Base-by-base conservation (phyloP, 2,329 filamentous ascomycete genomes). In the Blastomyces silverae region DNA sequence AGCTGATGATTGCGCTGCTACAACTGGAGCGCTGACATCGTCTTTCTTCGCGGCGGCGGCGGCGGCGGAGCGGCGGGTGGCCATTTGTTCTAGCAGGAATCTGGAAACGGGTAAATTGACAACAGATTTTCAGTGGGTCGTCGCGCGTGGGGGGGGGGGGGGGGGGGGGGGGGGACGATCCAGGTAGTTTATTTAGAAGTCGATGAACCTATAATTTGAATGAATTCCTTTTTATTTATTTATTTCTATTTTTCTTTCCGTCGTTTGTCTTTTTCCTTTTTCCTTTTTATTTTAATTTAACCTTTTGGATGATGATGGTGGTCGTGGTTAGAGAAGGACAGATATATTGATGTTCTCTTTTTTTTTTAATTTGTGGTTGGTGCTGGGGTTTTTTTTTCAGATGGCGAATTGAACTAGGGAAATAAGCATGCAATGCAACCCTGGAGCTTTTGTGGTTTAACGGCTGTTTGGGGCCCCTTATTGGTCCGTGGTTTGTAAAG, bases 11-110 rank as follows among this genome's bases (percentile, higher is more conserved):
- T 37, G 53, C 28, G 53, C 17, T 8, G 25, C 15, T n/a, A 20
- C 53, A 7, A n/a, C 31, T 37, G 20, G 22, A 55, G 28, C 65
- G 77, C 76, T 65, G 74, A 67, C 37, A 71, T 68, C 5, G 66
- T 68, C 10, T 37, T 64, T 48, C 20, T 46, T 61, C 46, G 59
- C 31, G 50, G 62, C 71, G 46, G 72, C 70, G 46, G 59, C 37
- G 50, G 62, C 71, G 48, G 73, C 70, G 55, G 71, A 67, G 63
- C 74, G 74, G 46, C 72, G 72, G 66, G 69, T 70, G 58, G 74
- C 72, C 74, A 76, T 44, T 44, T 77, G 37, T 62, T 73, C 64
- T 60, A 37, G 34, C 15, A 62, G n/a, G 25, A 57, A 57, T 50
- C 37, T 46, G 13, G 37, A 55, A 53, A n/a, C 11, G 34, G 42